Evolutionary conservation across 1,284 basidiomycete species (phyloP), one percentile per base, ranked within the genome.

Genomic region (Mycosarcoma maydis): DNA sequence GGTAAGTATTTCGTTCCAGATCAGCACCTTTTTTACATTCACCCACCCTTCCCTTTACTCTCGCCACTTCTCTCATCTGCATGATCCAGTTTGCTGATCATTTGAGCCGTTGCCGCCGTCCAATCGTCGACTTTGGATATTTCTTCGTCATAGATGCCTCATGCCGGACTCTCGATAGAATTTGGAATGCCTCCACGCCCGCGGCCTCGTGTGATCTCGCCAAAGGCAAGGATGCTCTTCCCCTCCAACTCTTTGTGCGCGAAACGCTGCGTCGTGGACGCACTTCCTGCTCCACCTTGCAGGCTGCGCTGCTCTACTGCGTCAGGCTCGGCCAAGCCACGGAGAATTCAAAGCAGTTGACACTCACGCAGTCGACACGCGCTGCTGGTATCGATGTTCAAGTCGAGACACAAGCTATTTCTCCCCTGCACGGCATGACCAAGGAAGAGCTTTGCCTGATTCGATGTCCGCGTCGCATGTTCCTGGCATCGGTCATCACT

Each of bases 401-500:
- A 13, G 53, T 52, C 46, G 51, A 61, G 27, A 41, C 52, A 30
- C 48, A 56, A 23, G 16, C 61, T 26, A 43, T 48, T 19, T 70
- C 66, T 20, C 64, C 62, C 11, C 23, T 66, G 41, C 49, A 62
- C 17, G 57, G 56, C 43, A 56, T 71, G 54, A 56, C 46, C 39
- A 57, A 59, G 43, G 57, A 66, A 32, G 62, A 71, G 53, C 50
- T 55, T 9, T 39, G 54, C 30, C 42, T 69, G 19, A 36, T 58
- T 20, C 58, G 66, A 9, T 95, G 93, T 78, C 91, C 92, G 2
- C 87, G 92, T 17, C 87, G 92, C 36, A 88, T 92, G 2, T 95
- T 96, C 83, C 85, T 96, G 8, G 92, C 92, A 0, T 88, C 91
- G 0, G 84, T 96, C 32, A 92, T 96, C 64, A 85, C 92, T 39